Evolutionary conservation across 2,329 filamentous ascomycete species (phyloP), one percentile per base, ranked within the genome.

Genomic region (Cladosporium austrohemisphaericum): DNA sequence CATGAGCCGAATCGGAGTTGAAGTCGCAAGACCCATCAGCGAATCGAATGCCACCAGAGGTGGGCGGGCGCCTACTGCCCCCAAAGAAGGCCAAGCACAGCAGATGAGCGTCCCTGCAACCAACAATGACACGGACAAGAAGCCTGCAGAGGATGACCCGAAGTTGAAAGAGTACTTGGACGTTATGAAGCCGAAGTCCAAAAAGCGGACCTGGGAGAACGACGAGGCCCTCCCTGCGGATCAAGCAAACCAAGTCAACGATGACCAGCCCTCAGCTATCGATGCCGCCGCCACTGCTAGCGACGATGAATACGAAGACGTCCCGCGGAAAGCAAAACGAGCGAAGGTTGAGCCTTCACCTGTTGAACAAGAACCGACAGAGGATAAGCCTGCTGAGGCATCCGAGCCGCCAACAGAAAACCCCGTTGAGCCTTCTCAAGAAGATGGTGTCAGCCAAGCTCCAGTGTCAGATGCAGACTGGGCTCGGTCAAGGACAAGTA

Each of bases 1-100:
- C 60, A 93, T 96, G 87, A 95, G 91, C 51, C 94, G 85, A 74
- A 90, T 98, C 62, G 79, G 78, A 23, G 93, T 96, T 54, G 91
- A 96, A 72, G 74, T 93, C 63, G 93, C 93, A 50, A 84, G 81
- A 67, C 85, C 93, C 52, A 86, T 94, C 32, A 56, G 58, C 29
- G 60, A 74, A 65, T 79, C 55, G 5, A 51, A 49, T 37, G 37
- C 31, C 22, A 44, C 16, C 11, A 37, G 44, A 7, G 33, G 33
- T 7, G 25, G 45, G 10, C 32, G 35, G 13, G 50, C 51, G 6
- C 51, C 52, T 1, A 53, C 54, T 18, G 50, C 52, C 10, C 18
- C 29, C 16, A 31, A 18, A 25, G 33, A 36, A 7, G 6, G 13
- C 13, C 25, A 28, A 22, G n/a, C 9, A 16, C 32, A 23, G 28